Percentiles rank a stretch among this genome's conserved stretches.
phyloP scores from a whole-genome alignment of 2,329 filamentous ascomycete genomes.

The Arthrobotrys entomopaga region DNA sequence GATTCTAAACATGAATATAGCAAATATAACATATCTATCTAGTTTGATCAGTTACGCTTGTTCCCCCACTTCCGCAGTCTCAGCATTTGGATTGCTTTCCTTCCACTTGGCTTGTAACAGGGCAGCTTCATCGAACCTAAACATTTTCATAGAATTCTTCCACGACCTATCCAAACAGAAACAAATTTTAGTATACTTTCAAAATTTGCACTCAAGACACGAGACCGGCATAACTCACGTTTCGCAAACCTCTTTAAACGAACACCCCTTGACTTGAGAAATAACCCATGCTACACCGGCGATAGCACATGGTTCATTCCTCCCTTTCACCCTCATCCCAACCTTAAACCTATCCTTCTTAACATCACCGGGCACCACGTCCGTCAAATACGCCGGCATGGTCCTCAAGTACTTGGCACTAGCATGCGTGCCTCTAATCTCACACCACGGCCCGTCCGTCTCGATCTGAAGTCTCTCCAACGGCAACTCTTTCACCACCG shows the following conservation, averaged over 20 bases:
- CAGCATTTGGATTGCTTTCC: background rate
- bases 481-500: constrained; percentile 81
- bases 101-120: constrained; percentile 34
- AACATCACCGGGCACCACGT: constrained; percentile 77
- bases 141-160: constrained; percentile 82
- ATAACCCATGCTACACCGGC: constrained; percentile 87
- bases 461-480: constrained; percentile 88
- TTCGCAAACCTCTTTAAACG: constrained; percentile 84
- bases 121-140: constrained; percentile 71
- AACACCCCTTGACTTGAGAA: constrained; percentile 82
- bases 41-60: too few species aligned
- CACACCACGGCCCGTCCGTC: constrained; percentile 98
- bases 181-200: too few species aligned
- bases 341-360: constrained; percentile 97
- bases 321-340: constrained; percentile 89
- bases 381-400: constrained; percentile 74
- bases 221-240: constrained; percentile 66
- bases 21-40: too few species aligned
- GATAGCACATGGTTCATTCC: constrained; percentile 92
- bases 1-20: background rate
- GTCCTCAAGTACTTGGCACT: constrained; percentile 73
- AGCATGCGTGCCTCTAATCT: constrained; percentile 88
- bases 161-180: constrained; percentile 68
- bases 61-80: background rate
- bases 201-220: too few species aligned